A percentile compares a stretch with the other conserved stretches of the same genome.
These are phyloP conservation scores for Colletotrichum tropicicola DNA, from an alignment of 2,329 filamentous ascomycete species.

Conservation along the genomic window DNA sequence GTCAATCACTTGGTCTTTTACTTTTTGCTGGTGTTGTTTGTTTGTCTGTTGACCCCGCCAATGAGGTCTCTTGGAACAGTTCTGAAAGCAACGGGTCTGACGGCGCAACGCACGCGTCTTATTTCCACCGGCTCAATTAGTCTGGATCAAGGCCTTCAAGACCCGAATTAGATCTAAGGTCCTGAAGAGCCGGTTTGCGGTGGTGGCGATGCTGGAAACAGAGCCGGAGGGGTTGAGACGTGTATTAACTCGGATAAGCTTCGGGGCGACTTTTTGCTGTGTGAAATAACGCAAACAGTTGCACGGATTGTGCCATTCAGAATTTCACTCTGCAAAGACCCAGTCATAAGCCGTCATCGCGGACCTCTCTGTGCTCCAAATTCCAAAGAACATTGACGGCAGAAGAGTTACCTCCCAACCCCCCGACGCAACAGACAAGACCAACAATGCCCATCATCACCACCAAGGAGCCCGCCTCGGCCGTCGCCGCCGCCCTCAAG, in stretches of 20 bases:
- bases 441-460: slow-evolving; percentile 24
- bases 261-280: not conserved
- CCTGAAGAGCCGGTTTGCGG: too few species aligned
- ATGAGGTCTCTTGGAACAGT: too few species aligned
- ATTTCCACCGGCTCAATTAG: not conserved
- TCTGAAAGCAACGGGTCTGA: not conserved
- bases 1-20: not conserved
- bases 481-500: slow-evolving; percentile 20
- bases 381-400: not conserved
- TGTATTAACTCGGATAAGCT: slow-evolving; percentile 14
- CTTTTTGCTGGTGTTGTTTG: not conserved
- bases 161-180: too few species aligned
- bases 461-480: slow-evolving; percentile 17
- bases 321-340: not conserved
- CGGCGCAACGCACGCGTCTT: not conserved
- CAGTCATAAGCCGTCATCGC: slow-evolving; percentile 1
- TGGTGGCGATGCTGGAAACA: not conserved
- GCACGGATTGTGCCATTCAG: slow-evolving; percentile 13
- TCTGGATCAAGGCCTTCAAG: too few species aligned
- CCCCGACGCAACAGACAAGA: not conserved
- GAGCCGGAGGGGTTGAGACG: not conserved
- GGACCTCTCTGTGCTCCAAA: not conserved
- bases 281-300: slow-evolving; percentile 23
- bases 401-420: too few species aligned
- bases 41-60: too few species aligned